Evolutionary conservation across 345 rosid species (phyloP).

Genomic region (Acer negundo): DNA sequence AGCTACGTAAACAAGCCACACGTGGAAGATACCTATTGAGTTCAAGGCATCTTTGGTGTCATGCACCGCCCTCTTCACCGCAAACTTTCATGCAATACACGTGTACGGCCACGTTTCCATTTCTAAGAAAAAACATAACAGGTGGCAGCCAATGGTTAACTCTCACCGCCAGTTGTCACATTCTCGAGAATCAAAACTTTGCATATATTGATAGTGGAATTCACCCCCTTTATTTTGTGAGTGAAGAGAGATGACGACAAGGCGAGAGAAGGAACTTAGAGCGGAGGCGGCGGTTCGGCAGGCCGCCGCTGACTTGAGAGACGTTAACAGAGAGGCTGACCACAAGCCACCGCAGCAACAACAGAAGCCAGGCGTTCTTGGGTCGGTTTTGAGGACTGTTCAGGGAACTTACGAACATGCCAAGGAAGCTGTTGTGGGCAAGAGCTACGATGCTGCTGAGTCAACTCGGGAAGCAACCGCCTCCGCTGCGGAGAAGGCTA

Average conservation of each 20-base stretch:
- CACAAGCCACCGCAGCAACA: conserved; percentile 34
- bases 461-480: conserved; percentile 7
- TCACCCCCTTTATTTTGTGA: too few species aligned
- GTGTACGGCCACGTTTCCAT: background rate
- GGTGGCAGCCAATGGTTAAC: background rate
- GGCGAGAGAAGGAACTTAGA: conserved; percentile 46
- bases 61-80: too few species aligned
- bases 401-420: conserved; percentile 60
- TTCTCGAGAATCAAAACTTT: background rate
- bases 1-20: too few species aligned
- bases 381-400: conserved; percentile 56
- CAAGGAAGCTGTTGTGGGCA: conserved; percentile 59
- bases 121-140: background rate
- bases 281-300: conserved; percentile 55
- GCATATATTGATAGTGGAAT: too few species aligned
- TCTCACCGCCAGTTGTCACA: background rate
- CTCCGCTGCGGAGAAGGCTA: conserved; percentile 17
- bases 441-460: conserved; percentile 33
- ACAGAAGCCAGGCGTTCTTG: conserved; percentile 58
- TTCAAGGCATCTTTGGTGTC: too few species aligned
- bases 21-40: too few species aligned
- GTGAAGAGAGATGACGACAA: conserved; percentile 47
- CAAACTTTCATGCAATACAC: too few species aligned
- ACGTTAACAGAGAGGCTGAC: conserved; percentile 36
- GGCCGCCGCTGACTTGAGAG: conserved; percentile 47